Base-by-base conservation (phyloP, 768 basidiomycete species). In the Tremella fuciformis region DNA sequence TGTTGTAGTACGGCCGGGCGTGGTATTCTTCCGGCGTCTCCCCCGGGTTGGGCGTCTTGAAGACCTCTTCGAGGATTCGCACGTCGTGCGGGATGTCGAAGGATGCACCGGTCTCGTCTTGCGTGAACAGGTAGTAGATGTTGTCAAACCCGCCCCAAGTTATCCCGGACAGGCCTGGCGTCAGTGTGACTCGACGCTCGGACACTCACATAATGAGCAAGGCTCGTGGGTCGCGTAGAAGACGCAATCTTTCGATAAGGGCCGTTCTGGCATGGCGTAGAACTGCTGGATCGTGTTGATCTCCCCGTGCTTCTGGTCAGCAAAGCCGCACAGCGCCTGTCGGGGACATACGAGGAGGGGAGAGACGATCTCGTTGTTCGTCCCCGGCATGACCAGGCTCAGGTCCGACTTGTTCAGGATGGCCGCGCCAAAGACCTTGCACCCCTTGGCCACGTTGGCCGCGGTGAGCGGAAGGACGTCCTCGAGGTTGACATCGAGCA, bases 141-240 rank as follows among this genome's bases (percentile, higher is more conserved):
- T 64, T 65, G 34, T 67, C 59, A 49, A 63, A 69, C 0, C 71
- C 71, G 13, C 61, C 52, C 70, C 70, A 74, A 1, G 70, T 71
- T 41, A 74, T 67, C 2, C 59, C 72, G 26, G 56, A 59, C 15
- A 74, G 41, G 46, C 69, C 69, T 70, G 39, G n/a, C n/a, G 21
- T 53, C 29, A 37, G 50, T 34, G 15, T 47, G 46, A 47, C 46
- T 9, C 11, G 11, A 47, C n/a, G 8, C 24, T 8, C 8, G n/a
- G 8, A 18, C 1, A 65, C 68, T 37, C 24, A 69, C 70, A 74
- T 13, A 71, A 57, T 0, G 62, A 64, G 56, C 72, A 74, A 11
- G 72, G 72, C 52, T 74, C 72, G 53, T 74, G 72, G 4, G 72
- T 71, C 1, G 67, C 60, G 53, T 66, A 66, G 55, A 74, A 74